Evolutionary conservation across 306 rosid genomes (phyloP).

Genomic region (Argentina anserina): DNA sequence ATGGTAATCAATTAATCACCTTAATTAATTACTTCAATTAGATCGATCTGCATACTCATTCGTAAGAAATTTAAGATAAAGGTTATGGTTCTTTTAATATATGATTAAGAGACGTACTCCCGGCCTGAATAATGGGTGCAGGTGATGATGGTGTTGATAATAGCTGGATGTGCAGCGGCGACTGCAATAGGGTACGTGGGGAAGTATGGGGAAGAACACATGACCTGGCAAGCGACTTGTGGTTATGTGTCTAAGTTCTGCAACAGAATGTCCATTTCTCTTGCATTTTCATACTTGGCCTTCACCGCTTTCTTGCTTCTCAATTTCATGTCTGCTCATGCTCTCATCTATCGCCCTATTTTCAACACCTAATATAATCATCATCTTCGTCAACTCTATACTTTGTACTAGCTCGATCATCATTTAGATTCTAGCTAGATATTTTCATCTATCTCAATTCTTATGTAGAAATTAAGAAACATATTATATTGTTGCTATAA

Average conservation of each 20-base stretch:
- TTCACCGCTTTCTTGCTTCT: slow-evolving; percentile 51
- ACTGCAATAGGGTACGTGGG: slow-evolving; percentile 64
- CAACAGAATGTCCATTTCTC: slow-evolving; percentile 33
- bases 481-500: background rate
- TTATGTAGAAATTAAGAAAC: background rate
- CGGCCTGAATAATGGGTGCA: background rate
- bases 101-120: background rate
- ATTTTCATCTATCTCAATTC: background rate
- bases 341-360: slow-evolving; percentile 17
- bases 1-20: slow-evolving; percentile 18
- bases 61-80: background rate
- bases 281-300: slow-evolving; percentile 48
- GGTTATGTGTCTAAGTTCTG: slow-evolving; percentile 51
- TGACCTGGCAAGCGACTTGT: slow-evolving; percentile 53
- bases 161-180: slow-evolving; percentile 67
- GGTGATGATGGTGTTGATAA: slow-evolving; percentile 51
- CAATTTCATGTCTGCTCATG: slow-evolving; percentile 36
- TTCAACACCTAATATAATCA: background rate
- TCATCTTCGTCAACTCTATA: background rate
- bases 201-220: slow-evolving; percentile 46
- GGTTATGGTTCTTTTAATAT: background rate
- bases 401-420: background rate
- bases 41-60: background rate
- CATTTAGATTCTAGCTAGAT: background rate
- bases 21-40: background rate